Conservation (phyloP, 2,329 filamentous ascomycete genomes). For the Fusarium sp. region DNA sequence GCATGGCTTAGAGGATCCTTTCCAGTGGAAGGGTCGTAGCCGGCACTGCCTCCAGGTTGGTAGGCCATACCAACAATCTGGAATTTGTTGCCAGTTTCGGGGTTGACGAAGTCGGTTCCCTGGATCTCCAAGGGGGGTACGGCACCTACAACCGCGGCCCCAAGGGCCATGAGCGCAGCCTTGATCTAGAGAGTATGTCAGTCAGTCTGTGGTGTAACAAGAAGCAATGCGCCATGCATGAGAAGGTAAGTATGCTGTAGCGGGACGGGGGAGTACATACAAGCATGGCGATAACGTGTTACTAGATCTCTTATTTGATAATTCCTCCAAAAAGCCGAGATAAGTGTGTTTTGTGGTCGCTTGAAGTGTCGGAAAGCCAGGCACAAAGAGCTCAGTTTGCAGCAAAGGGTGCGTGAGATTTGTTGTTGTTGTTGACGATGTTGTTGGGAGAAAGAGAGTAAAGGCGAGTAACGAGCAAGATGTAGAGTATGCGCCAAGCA, state of each 20-base stretch:
- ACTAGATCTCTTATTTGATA: conserved; percentile 10
- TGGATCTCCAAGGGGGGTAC: conserved; percentile 68
- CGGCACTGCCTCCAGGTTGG: conserved; percentile 74
- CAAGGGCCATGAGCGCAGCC: conserved; percentile 64
- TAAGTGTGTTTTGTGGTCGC: conserved; percentile 11
- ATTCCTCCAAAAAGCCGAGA: conserved; percentile 20
- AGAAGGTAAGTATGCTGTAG: not conserved
- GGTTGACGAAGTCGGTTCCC: conserved; percentile 71
- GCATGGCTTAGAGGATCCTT: conserved; percentile 71
- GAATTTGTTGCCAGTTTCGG: conserved; percentile 69
- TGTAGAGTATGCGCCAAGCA: conserved; percentile 12
- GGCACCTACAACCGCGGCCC: conserved; percentile 66
- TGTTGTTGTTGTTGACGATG: conserved; percentile 14
- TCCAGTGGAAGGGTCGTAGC: conserved; percentile 66
- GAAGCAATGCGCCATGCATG: not conserved
- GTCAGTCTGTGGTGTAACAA: conserved; percentile 20
- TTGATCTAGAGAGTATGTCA: conserved; percentile 50
- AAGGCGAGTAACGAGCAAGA: conserved; percentile 12
- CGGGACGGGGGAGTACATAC: conserved; percentile 35
- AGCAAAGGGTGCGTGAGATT: conserved; percentile 11
- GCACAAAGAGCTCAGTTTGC: conserved; percentile 10
- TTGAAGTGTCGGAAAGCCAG: conserved; percentile 10
- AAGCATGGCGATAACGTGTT: conserved; percentile 42
- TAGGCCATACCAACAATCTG: conserved; percentile 77
- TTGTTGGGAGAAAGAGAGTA: not conserved